These are phyloP conservation scores for Dichotomopilus funicola DNA, from an alignment of 2,329 filamentous ascomycete species.

Conservation along the genomic window DNA sequence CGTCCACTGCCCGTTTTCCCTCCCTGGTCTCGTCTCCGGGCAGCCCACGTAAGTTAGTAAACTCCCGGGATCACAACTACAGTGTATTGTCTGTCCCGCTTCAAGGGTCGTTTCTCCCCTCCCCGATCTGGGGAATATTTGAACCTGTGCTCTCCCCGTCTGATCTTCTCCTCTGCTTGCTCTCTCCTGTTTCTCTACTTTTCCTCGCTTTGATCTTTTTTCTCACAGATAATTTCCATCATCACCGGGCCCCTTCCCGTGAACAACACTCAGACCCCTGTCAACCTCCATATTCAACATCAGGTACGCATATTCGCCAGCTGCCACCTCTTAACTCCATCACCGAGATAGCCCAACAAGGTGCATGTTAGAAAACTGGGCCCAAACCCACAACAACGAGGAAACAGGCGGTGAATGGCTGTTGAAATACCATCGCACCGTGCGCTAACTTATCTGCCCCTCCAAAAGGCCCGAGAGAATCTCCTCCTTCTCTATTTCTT, in stretches of 20 bases:
- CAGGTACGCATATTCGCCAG: neutral
- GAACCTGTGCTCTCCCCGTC: neutral
- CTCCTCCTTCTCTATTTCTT: slow-evolving; percentile 6
- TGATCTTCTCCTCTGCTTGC: neutral
- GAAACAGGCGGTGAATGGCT: slow-evolving; percentile 17
- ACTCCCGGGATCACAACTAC: no score
- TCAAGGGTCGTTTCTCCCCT: slow-evolving; percentile 3
- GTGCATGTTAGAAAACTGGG: slow-evolving; percentile 11
- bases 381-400: slow-evolving; percentile 8
- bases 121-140: slow-evolving; percentile 5
- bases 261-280: no score
- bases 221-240: no score
- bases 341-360: slow-evolving; percentile 1
- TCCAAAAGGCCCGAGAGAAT: slow-evolving; percentile 15
- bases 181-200: neutral
- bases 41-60: slow-evolving; percentile 3
- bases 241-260: no score
- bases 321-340: neutral
- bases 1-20: neutral
- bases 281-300: neutral
- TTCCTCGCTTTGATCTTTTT: neutral
- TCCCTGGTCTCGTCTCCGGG: slow-evolving; percentile 3
- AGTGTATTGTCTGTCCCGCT: slow-evolving; percentile 8
- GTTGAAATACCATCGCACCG: slow-evolving; percentile 13
- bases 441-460: slow-evolving; percentile 19